These are phyloP conservation scores for Ogataea ramenticola DNA, from an alignment of 805 yeast species.

Conservation along the genomic window DNA sequence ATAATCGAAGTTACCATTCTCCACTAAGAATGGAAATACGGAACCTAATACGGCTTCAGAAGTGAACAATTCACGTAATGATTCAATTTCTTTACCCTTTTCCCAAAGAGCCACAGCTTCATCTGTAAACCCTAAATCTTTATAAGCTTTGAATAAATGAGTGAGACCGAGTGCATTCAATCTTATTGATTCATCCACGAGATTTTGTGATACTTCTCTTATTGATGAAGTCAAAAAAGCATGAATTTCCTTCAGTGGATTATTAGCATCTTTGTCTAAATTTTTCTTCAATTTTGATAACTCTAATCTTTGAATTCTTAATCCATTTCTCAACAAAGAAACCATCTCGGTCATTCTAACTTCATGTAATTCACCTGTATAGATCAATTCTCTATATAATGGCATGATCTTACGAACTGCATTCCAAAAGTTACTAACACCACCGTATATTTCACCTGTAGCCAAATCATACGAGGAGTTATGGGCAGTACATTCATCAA, in stretches of 20 bases:
- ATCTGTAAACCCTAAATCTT: constrained; percentile 50
- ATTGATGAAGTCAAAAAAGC: constrained; percentile 41
- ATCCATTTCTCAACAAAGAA: constrained; percentile 46
- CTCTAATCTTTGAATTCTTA: constrained; percentile 49
- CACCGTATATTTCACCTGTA: constrained; percentile 31
- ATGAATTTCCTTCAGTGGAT: constrained; percentile 49
- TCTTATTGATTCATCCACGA: constrained; percentile 34
- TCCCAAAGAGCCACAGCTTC: constrained; percentile 73
- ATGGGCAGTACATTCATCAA: constrained; percentile 40
- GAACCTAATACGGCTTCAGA: constrained; percentile 63
- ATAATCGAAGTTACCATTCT: constrained; percentile 51
- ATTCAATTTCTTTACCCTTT: constrained; percentile 41
- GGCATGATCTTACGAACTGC: constrained; percentile 45
- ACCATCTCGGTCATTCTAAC: constrained; percentile 42
- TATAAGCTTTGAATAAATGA: constrained; percentile 49
- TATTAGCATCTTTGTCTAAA: constrained; percentile 50
- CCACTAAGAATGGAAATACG: constrained; percentile 58
- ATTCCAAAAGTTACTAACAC: constrained; percentile 44
- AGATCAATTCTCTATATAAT: constrained; percentile 38
- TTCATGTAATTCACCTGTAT: constrained; percentile 39
- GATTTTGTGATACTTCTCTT: constrained; percentile 44
- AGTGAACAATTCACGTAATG: constrained; percentile 39
- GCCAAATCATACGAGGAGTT: constrained; percentile 29
- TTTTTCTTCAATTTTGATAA: constrained; percentile 48
- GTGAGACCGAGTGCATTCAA: constrained; percentile 49